These are phyloP conservation scores for Fusarium foetens DNA, from an alignment of 2,329 filamentous ascomycete species.

Conservation along the genomic window DNA sequence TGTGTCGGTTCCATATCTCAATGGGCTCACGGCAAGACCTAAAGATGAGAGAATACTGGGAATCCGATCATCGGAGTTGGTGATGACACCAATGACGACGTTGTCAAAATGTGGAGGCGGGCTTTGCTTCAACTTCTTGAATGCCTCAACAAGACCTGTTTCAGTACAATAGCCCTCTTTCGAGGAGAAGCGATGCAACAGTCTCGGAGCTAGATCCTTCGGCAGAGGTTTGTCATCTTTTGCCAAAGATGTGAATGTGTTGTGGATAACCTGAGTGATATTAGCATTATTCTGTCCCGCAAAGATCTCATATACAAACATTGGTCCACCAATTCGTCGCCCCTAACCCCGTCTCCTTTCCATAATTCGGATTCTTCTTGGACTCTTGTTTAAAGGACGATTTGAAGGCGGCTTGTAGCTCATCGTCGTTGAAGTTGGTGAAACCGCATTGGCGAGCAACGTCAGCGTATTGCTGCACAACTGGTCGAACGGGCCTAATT, in stretches of 20 bases:
- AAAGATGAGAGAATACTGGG: slow-evolving; percentile 34
- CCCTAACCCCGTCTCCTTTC: slow-evolving; percentile 30
- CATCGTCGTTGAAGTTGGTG: slow-evolving; percentile 19
- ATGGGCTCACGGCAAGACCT: slow-evolving; percentile 24
- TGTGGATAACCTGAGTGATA: slow-evolving; percentile 23
- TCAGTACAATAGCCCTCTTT: slow-evolving; percentile 28
- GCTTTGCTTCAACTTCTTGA: neutral
- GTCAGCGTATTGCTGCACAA: slow-evolving; percentile 30
- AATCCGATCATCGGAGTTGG: slow-evolving; percentile 38
- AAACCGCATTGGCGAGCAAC: slow-evolving; percentile 35
- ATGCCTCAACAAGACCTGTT: neutral
- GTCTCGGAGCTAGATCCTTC: slow-evolving; percentile 21
- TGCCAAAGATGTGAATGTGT: slow-evolving; percentile 27
- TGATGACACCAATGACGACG: slow-evolving; percentile 32
- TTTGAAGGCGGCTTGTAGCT: slow-evolving; percentile 27
- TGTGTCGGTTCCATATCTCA: slow-evolving; percentile 6
- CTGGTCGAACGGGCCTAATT: slow-evolving; percentile 20
- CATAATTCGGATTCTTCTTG: slow-evolving; percentile 31
- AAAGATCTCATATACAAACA: neutral
- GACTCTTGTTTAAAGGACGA: slow-evolving; percentile 27
- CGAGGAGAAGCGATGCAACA: slow-evolving; percentile 26
- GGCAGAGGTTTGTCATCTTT: slow-evolving; percentile 6
- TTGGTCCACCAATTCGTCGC: slow-evolving; percentile 40
- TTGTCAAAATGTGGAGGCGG: neutral
- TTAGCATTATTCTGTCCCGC: neutral